Evolutionary conservation across 495 filamentous ascomycete genomes (phyloP).

Genomic region (Lophium mytilinum): DNA sequence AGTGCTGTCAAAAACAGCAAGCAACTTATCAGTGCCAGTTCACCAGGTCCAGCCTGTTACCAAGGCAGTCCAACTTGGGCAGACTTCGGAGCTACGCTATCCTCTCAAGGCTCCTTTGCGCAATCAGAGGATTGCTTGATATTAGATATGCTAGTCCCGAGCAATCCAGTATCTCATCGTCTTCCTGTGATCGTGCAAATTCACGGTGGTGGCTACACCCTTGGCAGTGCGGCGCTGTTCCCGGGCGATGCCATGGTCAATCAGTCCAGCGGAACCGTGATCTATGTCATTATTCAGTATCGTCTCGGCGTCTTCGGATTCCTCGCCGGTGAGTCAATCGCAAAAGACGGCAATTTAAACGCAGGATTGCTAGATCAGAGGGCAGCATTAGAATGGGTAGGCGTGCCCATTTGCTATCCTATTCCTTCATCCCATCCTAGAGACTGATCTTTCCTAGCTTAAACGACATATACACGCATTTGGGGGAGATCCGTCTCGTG

Average conservation of each 20-base stretch:
- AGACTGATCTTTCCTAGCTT: neutral
- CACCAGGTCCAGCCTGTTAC: neutral
- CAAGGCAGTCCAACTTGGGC: neutral
- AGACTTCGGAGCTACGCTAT: neutral
- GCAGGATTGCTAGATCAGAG: constrained; percentile 60
- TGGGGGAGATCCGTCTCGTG: constrained; percentile 13
- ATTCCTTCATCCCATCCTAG: no score
- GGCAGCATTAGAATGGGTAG: constrained; percentile 63
- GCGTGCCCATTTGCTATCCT: no score
- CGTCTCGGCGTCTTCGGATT: constrained; percentile 59
- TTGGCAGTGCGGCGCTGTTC: neutral
- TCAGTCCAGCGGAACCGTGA: constrained; percentile 8
- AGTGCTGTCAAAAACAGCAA: neutral
- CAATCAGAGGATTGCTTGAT: neutral
- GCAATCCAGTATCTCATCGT: neutral
- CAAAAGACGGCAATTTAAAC: constrained; percentile 49
- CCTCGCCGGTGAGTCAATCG: constrained; percentile 40
- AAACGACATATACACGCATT: constrained; percentile 13
- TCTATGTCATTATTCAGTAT: constrained; percentile 34
- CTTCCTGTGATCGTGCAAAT: neutral
- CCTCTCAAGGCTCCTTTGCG: neutral
- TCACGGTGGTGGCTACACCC: neutral
- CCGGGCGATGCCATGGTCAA: neutral
- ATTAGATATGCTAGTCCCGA: neutral
- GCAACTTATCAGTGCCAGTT: neutral